Conservation (phyloP, 192 early-diverging fungal genomes). For the Coemansia sp. region DNA sequence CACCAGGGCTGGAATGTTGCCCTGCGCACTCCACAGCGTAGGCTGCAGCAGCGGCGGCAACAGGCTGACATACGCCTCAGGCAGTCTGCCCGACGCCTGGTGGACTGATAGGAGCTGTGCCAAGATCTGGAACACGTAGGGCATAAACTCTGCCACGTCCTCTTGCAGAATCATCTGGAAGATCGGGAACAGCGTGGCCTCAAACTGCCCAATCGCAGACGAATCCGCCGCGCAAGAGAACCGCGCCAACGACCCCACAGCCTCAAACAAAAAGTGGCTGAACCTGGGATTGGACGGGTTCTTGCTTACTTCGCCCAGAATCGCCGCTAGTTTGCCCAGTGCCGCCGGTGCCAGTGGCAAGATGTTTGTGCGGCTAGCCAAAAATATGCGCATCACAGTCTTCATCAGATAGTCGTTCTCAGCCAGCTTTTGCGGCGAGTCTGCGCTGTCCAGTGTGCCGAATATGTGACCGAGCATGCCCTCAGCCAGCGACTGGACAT, state of each 20-base stretch:
- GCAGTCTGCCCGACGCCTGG: slow-evolving; percentile 60
- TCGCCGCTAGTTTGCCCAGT: slow-evolving; percentile 74
- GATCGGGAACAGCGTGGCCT: slow-evolving; percentile 83
- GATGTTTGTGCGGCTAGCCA: slow-evolving; percentile 76
- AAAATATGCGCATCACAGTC: slow-evolving; percentile 84
- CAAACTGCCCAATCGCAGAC: slow-evolving; percentile 77
- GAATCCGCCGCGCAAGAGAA: slow-evolving; percentile 79
- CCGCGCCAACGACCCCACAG: slow-evolving; percentile 82
- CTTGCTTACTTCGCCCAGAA: slow-evolving; percentile 82
- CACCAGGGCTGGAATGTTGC: slow-evolving; percentile 95
- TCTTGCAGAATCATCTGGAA: slow-evolving; percentile 86
- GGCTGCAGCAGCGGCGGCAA: slow-evolving; percentile 82
- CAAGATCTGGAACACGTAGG: slow-evolving; percentile 97
- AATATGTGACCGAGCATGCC: slow-evolving; percentile 76
- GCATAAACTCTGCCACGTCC: slow-evolving; percentile 91
- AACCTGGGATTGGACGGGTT: slow-evolving; percentile 99
- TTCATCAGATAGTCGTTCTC: slow-evolving; percentile 98
- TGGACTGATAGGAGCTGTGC: slow-evolving; percentile 87
- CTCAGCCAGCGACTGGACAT: slow-evolving; percentile 73
- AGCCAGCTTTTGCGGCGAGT: slow-evolving; percentile 89
- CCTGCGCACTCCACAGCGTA: slow-evolving; percentile 84
- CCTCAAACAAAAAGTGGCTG: slow-evolving; percentile 97
- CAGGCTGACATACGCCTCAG: slow-evolving; percentile 74
- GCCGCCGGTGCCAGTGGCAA: slow-evolving; percentile 72
- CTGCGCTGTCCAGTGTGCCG: slow-evolving; percentile 72